Evolutionary conservation across 805 yeast species (phyloP).

Genomic region (Maudiozyma serrabonitensis): DNA sequence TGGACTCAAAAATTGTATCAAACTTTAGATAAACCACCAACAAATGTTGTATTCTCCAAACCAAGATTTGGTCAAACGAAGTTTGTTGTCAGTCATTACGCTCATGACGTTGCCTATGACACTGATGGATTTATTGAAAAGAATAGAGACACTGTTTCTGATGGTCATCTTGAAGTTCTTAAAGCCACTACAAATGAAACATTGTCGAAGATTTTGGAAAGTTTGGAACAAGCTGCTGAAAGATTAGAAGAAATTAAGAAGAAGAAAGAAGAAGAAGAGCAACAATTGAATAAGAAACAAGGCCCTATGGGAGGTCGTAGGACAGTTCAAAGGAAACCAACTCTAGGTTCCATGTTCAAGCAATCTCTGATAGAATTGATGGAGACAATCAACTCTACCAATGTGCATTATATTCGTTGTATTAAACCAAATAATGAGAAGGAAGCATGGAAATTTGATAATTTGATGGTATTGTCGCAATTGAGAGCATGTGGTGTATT

Average conservation of each 20-base stretch:
- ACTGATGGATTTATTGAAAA: conserved; percentile 93
- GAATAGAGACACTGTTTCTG: conserved; percentile 95
- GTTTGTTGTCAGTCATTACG: conserved; percentile 87
- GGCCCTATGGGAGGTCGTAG: conserved; percentile 30
- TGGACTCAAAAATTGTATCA: conserved; percentile 88
- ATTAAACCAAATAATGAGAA: conserved; percentile 93
- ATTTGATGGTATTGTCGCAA: conserved; percentile 90
- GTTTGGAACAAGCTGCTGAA: conserved; percentile 49
- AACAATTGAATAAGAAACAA: conserved; percentile 27
- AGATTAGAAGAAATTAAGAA: conserved; percentile 33
- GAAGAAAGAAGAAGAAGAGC: conserved; percentile 20
- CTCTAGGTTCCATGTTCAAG: conserved; percentile 90
- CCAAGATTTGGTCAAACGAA: conserved; percentile 91
- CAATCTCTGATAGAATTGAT: conserved; percentile 84
- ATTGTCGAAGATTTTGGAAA: conserved; percentile 52
- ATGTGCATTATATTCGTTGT: conserved; percentile 94
- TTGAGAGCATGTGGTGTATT: conserved; percentile 97
- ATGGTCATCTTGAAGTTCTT: conserved; percentile 83
- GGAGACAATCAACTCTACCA: conserved; percentile 87
- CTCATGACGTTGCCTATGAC: conserved; percentile 86
- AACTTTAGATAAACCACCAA: conserved; percentile 69
- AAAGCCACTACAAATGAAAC: conserved; percentile 58
- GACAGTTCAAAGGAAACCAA: conserved; percentile 65
- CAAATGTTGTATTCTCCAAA: conserved; percentile 70
- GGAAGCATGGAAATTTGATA: conserved; percentile 92